Evolutionary conservation across 371 early-diverging fungal species (phyloP).

Genomic region (Rhizopus microsporus): DNA sequence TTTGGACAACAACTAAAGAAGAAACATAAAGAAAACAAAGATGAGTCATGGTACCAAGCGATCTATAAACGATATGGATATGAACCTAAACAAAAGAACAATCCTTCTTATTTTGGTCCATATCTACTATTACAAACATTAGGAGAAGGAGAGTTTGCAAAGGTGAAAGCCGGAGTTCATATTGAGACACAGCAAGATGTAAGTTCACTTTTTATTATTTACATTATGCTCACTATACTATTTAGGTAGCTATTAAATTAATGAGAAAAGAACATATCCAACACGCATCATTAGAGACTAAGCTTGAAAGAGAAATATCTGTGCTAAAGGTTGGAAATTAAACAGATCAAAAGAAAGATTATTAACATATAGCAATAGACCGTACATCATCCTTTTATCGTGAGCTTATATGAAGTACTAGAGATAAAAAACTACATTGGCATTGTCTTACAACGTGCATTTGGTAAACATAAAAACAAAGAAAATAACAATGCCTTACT

Average conservation of each 20-base stretch:
- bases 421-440: slow-evolving; percentile 66
- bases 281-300: slow-evolving; percentile 69
- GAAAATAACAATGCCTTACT: not conserved
- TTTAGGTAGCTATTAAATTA: slow-evolving; percentile 79
- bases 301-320: slow-evolving; percentile 80
- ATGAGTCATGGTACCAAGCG: slow-evolving; percentile 17
- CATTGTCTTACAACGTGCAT: slow-evolving; percentile 66
- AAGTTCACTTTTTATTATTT: slow-evolving; percentile 9
- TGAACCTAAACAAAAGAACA: slow-evolving; percentile 42
- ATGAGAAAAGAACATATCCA: slow-evolving; percentile 80
- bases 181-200: slow-evolving; percentile 88
- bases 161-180: slow-evolving; percentile 94
- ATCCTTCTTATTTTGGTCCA: slow-evolving; percentile 79
- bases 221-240: slow-evolving; percentile 6
- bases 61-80: slow-evolving; percentile 25
- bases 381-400: slow-evolving; percentile 60
- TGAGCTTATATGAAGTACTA: slow-evolving; percentile 70
- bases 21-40: slow-evolving; percentile 20
- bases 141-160: slow-evolving; percentile 97
- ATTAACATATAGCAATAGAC: slow-evolving; percentile 10
- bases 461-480: slow-evolving; percentile 37
- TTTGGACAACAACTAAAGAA: slow-evolving; percentile 33
- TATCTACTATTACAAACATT: slow-evolving; percentile 91
- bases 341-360: not conserved
- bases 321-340: slow-evolving; percentile 65